Evolutionary conservation across 305 asterid genomes (phyloP).

Genomic region (Coffea humblotiana): DNA sequence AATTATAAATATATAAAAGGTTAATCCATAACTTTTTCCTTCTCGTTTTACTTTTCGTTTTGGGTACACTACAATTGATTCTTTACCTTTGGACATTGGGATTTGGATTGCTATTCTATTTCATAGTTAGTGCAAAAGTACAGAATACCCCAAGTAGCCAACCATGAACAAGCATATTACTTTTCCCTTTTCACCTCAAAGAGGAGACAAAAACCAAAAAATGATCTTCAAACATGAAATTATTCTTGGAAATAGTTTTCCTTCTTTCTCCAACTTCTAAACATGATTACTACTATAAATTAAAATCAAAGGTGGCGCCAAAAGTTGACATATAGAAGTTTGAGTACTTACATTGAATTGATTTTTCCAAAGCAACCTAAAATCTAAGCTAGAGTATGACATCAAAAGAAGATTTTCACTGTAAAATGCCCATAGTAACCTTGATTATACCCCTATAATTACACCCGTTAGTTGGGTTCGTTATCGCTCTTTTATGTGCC

Average conservation of each 20-base stretch:
- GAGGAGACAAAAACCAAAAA: background rate
- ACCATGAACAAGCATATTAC: background rate
- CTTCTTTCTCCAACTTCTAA: background rate
- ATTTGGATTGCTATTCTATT: background rate
- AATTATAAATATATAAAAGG: no score
- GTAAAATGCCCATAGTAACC: constrained; percentile 6
- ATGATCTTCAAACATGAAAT: background rate
- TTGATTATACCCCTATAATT: background rate
- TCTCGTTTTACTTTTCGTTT: background rate
- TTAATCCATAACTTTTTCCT: background rate
- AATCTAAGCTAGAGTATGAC: background rate
- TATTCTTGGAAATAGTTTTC: background rate
- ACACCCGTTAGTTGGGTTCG: constrained; percentile 30
- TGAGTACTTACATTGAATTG: background rate
- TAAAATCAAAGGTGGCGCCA: background rate
- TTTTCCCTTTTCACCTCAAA: background rate
- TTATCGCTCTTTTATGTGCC: constrained; percentile 11
- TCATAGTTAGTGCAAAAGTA: background rate
- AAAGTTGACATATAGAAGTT: background rate
- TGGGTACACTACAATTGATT: background rate
- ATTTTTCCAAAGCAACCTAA: constrained; percentile 6
- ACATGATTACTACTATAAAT: background rate
- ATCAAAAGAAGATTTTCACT: background rate
- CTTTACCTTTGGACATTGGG: background rate
- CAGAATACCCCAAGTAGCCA: background rate